Base-by-base conservation (phyloP, 1,284 basidiomycete genomes). In the Microbotryum lychnidis-dioicae region DNA sequence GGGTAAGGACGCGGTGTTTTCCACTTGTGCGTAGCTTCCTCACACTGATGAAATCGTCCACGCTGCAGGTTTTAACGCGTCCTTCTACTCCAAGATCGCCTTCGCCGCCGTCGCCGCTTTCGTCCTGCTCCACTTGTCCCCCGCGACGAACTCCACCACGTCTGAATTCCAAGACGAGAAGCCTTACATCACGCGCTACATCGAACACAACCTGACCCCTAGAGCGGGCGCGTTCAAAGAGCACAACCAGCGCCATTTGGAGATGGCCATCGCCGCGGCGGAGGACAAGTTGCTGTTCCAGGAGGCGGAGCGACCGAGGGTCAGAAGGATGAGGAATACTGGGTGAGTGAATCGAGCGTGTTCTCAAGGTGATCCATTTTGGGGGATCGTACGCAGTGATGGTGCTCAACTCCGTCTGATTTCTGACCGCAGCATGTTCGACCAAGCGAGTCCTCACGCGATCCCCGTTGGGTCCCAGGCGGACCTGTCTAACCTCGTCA, bases 211-310 rank as follows among this genome's bases (percentile, higher is more conserved):
- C 65, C 73, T 75, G 44, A 70, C 72, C 8, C 64, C 73, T 18
- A 70, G 71, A 2, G 56, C 53, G 1, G 70, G 73, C 31, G 56
- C 67, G 48, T 71, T 61, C 62, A 61, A 62, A 42, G 58, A 57
- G 50, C 57, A 68, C 63, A 76, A 76, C 67, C 75, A 75, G 50
- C 75, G 73, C 68, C 77, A 79, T 69, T 71, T 79, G 50, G 74
- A 75, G 63, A 67, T 76, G 55, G 71, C 73, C 9, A 69, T 72
- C 54, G 70, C 74, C 63, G 69, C 65, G 2, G 77, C 77, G 14
- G 76, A 77, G 62, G 74, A 75, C 57, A 74, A 73, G 65, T 68
- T 78, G 61, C 66, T 79, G 60, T 73, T 78, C 70, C 76, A 78
- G 67, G 77, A 77, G 65, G 78, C 77, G 1, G 76, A 78, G 72